Conservation (phyloP, 441 rosid genomes). For the Francoa sonchifolia region DNA sequence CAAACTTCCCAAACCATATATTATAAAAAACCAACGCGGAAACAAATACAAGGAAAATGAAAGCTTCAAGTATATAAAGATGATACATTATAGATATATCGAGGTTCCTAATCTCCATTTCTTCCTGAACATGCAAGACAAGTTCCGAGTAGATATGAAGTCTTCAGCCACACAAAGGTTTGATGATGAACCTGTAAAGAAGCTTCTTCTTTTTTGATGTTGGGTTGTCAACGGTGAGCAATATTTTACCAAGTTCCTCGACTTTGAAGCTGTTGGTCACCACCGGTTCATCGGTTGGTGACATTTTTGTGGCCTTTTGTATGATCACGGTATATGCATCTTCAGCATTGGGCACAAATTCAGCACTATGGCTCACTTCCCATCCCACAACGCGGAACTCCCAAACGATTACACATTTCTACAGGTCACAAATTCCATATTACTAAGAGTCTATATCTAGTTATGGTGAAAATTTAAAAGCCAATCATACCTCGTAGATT, state of each 20-base stretch:
- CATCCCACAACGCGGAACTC: constrained; percentile 76
- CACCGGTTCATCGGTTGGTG: constrained; percentile 53
- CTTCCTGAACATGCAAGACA: constrained; percentile 5
- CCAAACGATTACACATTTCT: constrained; percentile 70
- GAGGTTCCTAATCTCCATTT: not conserved
- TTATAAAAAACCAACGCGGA: not conserved
- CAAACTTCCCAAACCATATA: not conserved
- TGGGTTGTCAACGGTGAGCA: constrained; percentile 66
- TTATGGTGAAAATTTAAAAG: not conserved
- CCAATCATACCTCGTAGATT: constrained; percentile 47
- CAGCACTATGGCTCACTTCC: constrained; percentile 71
- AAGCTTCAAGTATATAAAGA: not conserved
- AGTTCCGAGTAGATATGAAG: not conserved
- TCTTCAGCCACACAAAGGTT: constrained; percentile 35
- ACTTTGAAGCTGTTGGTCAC: constrained; percentile 54
- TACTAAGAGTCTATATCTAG: not conserved
- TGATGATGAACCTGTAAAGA: constrained; percentile 71
- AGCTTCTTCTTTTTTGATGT: constrained; percentile 81
- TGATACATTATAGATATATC: not conserved
- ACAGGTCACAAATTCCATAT: constrained; percentile 5
- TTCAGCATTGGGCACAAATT: constrained; percentile 54
- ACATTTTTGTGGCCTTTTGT: constrained; percentile 56
- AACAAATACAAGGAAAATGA: not conserved
- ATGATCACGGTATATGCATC: constrained; percentile 60
- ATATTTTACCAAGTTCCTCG: constrained; percentile 54